These are phyloP conservation scores for Fistulinella staudtii DNA, from an alignment of 1,284 basidiomycete genomes.

Conservation along the genomic window DNA sequence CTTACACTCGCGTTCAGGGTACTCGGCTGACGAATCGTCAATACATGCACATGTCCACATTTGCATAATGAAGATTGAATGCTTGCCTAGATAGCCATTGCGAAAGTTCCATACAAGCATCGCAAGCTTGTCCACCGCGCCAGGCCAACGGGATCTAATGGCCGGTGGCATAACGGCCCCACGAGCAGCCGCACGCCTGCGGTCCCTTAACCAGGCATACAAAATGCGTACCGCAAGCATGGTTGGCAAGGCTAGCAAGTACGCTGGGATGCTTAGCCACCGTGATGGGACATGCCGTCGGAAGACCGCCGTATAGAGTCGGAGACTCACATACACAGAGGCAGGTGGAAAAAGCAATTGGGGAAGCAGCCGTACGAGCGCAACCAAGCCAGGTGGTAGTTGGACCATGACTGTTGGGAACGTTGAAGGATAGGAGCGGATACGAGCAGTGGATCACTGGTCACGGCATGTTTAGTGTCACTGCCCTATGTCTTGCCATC, in stretches of 20 bases:
- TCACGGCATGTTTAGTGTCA: no score
- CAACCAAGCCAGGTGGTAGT: slow-evolving; percentile 32
- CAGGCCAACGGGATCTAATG: slow-evolving; percentile 30
- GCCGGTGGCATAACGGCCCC: slow-evolving; percentile 34
- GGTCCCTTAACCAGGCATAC: slow-evolving; percentile 21
- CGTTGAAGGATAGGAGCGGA: no score
- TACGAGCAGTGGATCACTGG: no score
- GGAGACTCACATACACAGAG: slow-evolving; percentile 13
- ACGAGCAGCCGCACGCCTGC: slow-evolving; percentile 27
- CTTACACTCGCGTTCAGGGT: slow-evolving; percentile 12
- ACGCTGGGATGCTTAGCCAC: slow-evolving; percentile 17
- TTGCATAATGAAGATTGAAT: no score
- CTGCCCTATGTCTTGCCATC: no score
- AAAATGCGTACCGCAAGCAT: slow-evolving; percentile 19
- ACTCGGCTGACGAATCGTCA: neutral
- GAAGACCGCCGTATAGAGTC: slow-evolving; percentile 4
- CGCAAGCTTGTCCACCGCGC: slow-evolving; percentile 32
- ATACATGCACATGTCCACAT: slow-evolving; percentile 3
- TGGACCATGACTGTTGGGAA: no score
- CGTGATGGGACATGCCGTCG: slow-evolving; percentile 2
- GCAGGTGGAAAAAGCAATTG: slow-evolving; percentile 19
- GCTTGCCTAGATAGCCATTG: slow-evolving; percentile 33
- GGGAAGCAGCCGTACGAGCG: slow-evolving; percentile 25
- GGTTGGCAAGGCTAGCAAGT: slow-evolving; percentile 29
- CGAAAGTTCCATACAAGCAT: slow-evolving; percentile 27